A percentile compares a stretch with the other conserved stretches of the same genome.
Conservation (phyloP, 441 rosid species). For the Corymbia citriodora region DNA sequence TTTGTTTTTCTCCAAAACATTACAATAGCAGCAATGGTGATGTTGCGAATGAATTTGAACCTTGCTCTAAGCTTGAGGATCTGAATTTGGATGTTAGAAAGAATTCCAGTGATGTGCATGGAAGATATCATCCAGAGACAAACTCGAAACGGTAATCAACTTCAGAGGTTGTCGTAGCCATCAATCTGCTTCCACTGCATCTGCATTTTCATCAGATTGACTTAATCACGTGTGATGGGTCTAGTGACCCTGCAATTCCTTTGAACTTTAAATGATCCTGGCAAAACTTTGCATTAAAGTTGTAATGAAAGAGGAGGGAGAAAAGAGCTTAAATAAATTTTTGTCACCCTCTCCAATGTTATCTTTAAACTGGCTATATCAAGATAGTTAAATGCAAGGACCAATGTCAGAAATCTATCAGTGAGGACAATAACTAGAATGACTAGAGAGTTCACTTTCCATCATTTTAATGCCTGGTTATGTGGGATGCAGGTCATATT, state of each 20-base stretch:
- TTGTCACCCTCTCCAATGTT: not conserved
- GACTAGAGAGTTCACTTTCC: not conserved
- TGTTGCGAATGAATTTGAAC: slow-evolving; percentile 47
- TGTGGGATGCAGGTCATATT: not conserved
- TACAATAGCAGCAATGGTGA: slow-evolving; percentile 32
- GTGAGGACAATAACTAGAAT: not conserved
- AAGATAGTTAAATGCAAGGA: not conserved
- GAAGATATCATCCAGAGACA: slow-evolving; percentile 21
- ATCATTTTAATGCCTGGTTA: not conserved
- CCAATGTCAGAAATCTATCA: not conserved
- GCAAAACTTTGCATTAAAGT: not conserved
- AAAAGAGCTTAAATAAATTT: not conserved
- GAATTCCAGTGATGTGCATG: slow-evolving; percentile 28
- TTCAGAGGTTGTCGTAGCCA: not conserved
- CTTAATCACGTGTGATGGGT: not conserved
- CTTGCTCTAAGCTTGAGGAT: slow-evolving; percentile 73
- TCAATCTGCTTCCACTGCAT: not conserved
- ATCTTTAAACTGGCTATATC: not conserved
- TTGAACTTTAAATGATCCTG: not conserved
- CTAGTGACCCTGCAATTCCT: not conserved
- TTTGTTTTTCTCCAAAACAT: not conserved
- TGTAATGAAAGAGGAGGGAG: not conserved
- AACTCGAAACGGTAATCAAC: slow-evolving; percentile 42
- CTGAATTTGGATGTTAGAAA: slow-evolving; percentile 65
- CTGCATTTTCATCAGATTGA: not conserved